phyloP scores from a whole-genome alignment of 2,329 filamentous ascomycete genomes.

The Grosmannia serpens region DNA sequence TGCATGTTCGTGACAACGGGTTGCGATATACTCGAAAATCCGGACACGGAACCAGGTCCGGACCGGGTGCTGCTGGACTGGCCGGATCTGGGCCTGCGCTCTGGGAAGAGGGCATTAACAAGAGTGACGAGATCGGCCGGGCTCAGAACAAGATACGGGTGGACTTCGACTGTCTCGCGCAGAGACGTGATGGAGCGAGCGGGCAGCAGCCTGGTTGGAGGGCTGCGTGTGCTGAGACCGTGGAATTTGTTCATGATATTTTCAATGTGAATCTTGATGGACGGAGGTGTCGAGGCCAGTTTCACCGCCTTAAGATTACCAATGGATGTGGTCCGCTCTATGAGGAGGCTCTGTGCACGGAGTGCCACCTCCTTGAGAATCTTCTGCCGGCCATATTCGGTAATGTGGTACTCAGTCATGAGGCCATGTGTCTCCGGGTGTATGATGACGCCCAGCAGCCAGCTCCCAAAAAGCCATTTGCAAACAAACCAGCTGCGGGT shows the following conservation, averaged over 20 bases:
- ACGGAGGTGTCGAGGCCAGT: constrained; percentile 49
- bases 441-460: constrained; percentile 71
- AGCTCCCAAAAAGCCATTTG: constrained; percentile 86
- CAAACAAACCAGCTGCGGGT: constrained; percentile 77
- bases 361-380: constrained; percentile 70
- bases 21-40: constrained; percentile 56
- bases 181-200: constrained; percentile 62
- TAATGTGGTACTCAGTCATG: constrained; percentile 85
- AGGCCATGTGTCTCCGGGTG: constrained; percentile 74
- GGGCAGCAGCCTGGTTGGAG: constrained; percentile 50
- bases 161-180: constrained; percentile 65
- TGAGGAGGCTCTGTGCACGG: constrained; percentile 66
- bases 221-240: constrained; percentile 35
- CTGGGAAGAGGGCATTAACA: constrained; percentile 74
- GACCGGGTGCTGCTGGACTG: constrained; percentile 52
- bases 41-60: constrained; percentile 56
- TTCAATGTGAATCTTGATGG: constrained; percentile 58
- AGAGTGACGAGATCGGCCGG: constrained; percentile 69
- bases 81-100: constrained; percentile 52
- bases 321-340: constrained; percentile 47
- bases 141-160: constrained; percentile 69
- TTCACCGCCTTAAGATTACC: constrained; percentile 3
- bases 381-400: constrained; percentile 77
- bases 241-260: constrained; percentile 57
- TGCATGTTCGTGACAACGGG: constrained; percentile 50